These are phyloP conservation scores for Ichthyophonus hoferi DNA, from an alignment of 208 protist species.

Conservation along the genomic window DNA sequence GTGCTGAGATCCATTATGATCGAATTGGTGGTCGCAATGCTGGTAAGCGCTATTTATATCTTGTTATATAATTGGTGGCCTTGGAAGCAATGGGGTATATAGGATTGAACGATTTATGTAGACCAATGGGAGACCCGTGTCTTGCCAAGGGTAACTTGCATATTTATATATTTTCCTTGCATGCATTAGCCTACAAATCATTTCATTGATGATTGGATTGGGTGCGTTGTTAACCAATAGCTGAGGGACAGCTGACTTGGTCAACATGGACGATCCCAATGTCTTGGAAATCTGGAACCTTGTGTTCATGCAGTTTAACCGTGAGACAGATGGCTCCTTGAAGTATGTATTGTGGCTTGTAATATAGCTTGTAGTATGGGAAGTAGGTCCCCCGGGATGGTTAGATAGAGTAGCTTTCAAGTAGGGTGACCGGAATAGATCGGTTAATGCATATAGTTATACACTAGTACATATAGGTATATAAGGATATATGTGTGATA, in stretches of 20 bases:
- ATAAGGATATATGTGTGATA: background rate
- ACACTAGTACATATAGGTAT: background rate
- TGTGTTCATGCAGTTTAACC: conserved; percentile 98
- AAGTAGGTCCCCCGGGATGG: too few relatives aligned
- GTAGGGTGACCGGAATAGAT: too few relatives aligned
- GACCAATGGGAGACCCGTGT: too few relatives aligned
- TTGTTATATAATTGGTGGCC: too few relatives aligned
- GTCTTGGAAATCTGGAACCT: conserved; percentile 98
- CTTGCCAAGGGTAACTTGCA: too few relatives aligned
- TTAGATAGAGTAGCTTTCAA: too few relatives aligned
- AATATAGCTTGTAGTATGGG: background rate
- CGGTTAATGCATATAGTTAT: background rate
- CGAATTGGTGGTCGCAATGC: conserved; percentile 89
- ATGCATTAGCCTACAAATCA: too few relatives aligned
- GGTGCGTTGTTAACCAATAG: too few relatives aligned
- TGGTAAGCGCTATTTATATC: conserved; percentile 51
- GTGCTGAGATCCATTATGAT: conserved; percentile 97
- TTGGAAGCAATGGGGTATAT: too few relatives aligned
- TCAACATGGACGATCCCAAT: conserved; percentile 96
- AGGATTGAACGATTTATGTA: too few relatives aligned
- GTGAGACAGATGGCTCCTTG: conserved; percentile 78
- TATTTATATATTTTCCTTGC: too few relatives aligned
- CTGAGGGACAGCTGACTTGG: conserved; percentile 59
- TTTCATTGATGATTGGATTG: too few relatives aligned
- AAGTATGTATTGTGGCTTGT: background rate